Percentiles rank a stretch among this genome's conserved stretches.
These are phyloP conservation scores for Liquidambar formosana DNA, from an alignment of 164 flowering plant genomes.

Conservation along the genomic window DNA sequence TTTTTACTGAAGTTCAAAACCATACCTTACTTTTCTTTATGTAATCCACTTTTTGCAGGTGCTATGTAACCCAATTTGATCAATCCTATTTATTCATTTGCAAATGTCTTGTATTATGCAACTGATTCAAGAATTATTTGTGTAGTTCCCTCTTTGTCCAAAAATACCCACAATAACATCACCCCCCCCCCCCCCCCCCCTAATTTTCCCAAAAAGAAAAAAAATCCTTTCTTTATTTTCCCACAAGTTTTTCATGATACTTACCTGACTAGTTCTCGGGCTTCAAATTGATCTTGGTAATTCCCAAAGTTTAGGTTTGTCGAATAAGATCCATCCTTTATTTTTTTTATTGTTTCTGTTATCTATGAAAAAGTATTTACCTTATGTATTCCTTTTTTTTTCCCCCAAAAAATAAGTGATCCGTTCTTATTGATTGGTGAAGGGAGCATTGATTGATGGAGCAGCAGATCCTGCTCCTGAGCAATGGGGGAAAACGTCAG, in stretches of 20 bases:
- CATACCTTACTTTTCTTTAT: neutral
- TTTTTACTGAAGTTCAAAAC: neutral
- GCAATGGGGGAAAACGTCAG: slow-evolving; percentile 95
- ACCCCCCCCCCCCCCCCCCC: too few species aligned
- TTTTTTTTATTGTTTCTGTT: neutral
- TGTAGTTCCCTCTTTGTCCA: too few species aligned
- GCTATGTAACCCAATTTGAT: too few species aligned
- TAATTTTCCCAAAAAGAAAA: neutral
- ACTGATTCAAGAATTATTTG: too few species aligned
- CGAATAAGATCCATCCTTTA: neutral
- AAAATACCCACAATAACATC: too few species aligned
- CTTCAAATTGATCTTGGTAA: neutral
- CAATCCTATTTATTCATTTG: too few species aligned
- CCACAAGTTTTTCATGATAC: neutral
- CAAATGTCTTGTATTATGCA: too few species aligned
- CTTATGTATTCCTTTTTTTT: neutral
- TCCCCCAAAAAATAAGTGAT: too few species aligned
- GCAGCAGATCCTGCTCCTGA: slow-evolving; percentile 98
- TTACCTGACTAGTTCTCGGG: neutral
- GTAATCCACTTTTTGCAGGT: too few species aligned
- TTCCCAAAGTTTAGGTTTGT: neutral
- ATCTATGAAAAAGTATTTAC: neutral
- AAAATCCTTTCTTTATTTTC: neutral
- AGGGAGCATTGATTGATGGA: slow-evolving; percentile 90
- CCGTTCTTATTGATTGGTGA: slow-evolving; percentile 16